Percentiles rank a stretch among this genome's conserved stretches.
Evolutionary conservation across 345 rosid species (phyloP).

Genomic region (Brassica carinata): DNA sequence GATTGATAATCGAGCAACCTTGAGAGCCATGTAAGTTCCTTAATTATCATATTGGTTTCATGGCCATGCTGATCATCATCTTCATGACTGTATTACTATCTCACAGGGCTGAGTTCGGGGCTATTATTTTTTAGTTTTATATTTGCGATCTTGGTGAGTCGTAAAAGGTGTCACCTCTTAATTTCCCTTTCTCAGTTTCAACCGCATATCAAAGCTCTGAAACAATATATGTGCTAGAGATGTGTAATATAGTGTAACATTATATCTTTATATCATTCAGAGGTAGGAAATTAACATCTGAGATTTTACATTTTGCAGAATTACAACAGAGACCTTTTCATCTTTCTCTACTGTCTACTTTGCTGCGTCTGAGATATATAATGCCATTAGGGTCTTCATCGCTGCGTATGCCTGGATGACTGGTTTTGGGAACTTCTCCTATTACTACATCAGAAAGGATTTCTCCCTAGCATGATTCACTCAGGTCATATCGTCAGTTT

Average conservation of each 20-base stretch:
- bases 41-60: slow-evolving; percentile 1
- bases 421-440: slow-evolving; percentile 97
- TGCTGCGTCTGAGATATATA: slow-evolving; percentile 92
- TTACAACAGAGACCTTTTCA: slow-evolving; percentile 90
- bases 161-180: slow-evolving; percentile 56
- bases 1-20: slow-evolving; percentile 81
- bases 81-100: background rate
- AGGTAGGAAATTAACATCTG: background rate
- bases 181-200: background rate
- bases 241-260: background rate
- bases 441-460: slow-evolving; percentile 91
- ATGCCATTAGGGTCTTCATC: slow-evolving; percentile 88
- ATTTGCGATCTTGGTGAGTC: slow-evolving; percentile 79
- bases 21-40: slow-evolving; percentile 77
- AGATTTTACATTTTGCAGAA: slow-evolving; percentile 53
- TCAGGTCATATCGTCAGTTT: slow-evolving; percentile 58
- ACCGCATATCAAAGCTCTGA: background rate
- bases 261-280: background rate
- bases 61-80: background rate
- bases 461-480: slow-evolving; percentile 87
- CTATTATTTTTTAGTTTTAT: slow-evolving; percentile 68
- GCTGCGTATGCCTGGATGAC: slow-evolving; percentile 99
- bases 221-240: background rate
- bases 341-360: slow-evolving; percentile 90
- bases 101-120: slow-evolving; percentile 87